Conservation (phyloP, 2,329 filamentous ascomycete genomes). For the Talaromyces albobiverticillius region DNA sequence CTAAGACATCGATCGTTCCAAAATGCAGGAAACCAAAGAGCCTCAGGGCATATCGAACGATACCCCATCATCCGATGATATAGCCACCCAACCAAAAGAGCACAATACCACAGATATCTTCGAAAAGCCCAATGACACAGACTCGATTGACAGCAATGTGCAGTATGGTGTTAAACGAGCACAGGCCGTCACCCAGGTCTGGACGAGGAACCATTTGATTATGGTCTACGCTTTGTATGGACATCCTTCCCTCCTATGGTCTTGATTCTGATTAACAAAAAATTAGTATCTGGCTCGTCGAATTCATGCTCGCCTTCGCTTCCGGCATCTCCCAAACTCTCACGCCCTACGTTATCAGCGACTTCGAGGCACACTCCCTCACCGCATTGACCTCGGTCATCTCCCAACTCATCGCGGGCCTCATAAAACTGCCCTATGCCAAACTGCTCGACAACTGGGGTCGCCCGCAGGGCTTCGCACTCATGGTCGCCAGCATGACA, state of each 20-base stretch:
- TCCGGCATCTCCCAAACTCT: constrained; percentile 34
- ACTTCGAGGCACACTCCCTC: constrained; percentile 51
- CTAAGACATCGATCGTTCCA: no score
- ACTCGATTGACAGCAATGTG: neutral
- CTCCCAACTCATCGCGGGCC: constrained; percentile 52
- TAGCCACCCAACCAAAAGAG: no score
- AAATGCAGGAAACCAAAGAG: no score
- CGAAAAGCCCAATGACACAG: neutral
- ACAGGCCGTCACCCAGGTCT: constrained; percentile 5
- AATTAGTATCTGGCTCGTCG: constrained; percentile 36
- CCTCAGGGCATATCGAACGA: no score
- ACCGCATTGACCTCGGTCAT: constrained; percentile 53
- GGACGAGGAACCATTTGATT: constrained; percentile 8
- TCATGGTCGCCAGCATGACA: constrained; percentile 45
- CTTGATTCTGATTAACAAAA: neutral
- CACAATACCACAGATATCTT: no score
- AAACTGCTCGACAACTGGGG: constrained; percentile 63
- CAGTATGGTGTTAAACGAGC: constrained; percentile 7
- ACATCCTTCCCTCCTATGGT: no score
- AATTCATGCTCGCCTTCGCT: constrained; percentile 35
- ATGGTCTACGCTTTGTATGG: constrained; percentile 8
- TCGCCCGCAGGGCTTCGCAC: constrained; percentile 52
- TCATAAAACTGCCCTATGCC: constrained; percentile 57
- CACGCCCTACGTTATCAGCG: constrained; percentile 50
- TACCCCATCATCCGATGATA: no score